phyloP scores from a whole-genome alignment of 345 rosid genomes.

The Rubroshorea leprosula region DNA sequence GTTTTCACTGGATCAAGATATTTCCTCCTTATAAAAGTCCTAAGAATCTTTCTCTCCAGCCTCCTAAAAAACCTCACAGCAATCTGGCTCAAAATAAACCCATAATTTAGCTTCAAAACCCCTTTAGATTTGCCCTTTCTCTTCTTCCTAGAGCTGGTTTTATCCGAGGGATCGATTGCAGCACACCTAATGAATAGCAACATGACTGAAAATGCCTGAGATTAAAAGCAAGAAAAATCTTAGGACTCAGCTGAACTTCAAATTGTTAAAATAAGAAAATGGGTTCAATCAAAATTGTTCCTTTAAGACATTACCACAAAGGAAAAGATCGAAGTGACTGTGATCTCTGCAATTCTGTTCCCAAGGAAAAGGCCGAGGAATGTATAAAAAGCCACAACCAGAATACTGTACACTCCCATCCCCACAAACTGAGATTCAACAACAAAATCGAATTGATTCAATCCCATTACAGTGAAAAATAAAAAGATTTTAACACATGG shows the following conservation, averaged over 20 bases:
- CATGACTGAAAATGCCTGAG: constrained; percentile 74
- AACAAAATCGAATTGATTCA: constrained; percentile 1
- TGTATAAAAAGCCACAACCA: constrained; percentile 61
- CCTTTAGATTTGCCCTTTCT: constrained; percentile 45
- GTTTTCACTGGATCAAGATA: constrained; percentile 77
- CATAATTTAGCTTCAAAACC: constrained; percentile 53
- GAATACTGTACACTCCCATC: constrained; percentile 62
- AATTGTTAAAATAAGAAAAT: neutral
- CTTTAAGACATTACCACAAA: constrained; percentile 49
- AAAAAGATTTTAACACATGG: neutral
- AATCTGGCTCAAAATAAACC: constrained; percentile 72
- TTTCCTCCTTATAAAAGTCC: constrained; percentile 65
- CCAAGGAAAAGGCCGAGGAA: constrained; percentile 83
- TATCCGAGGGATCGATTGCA: constrained; percentile 90
- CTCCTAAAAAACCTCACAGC: constrained; percentile 66
- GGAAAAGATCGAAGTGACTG: constrained; percentile 52
- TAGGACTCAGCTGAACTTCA: neutral
- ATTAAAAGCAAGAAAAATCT: constrained; percentile 3
- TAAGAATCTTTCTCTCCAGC: constrained; percentile 81
- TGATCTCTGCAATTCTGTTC: constrained; percentile 63
- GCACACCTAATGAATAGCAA: constrained; percentile 75
- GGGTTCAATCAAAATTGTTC: neutral
- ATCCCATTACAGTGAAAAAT: neutral
- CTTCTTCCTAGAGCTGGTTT: constrained; percentile 62
- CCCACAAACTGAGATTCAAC: constrained; percentile 62